Base-by-base conservation (phyloP, 2,329 filamentous ascomycete species). In the Pyricularia pennisetigena region DNA sequence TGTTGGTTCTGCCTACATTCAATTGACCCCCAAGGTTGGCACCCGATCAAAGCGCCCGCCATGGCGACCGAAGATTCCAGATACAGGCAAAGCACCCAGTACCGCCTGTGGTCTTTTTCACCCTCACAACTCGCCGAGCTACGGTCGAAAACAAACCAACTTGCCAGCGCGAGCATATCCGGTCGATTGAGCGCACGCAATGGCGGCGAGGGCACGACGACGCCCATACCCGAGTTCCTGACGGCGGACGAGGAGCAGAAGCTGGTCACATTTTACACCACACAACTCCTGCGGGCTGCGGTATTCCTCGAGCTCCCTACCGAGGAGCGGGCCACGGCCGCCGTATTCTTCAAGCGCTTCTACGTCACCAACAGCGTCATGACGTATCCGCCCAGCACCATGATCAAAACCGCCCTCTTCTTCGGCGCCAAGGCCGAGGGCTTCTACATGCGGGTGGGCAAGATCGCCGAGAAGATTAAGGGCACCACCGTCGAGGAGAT, bases 291-390 rank as follows among this genome's bases (percentile, higher is more conserved):
- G 62, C 82, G 84, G 49, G 85, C 85, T 2, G 85, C 83, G 24
- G 79, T 82, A 67, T 86, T 86, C 72, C 83, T 81, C 72, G 79
- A 83, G 41, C 75, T 84, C 61, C 80, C 81, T 6, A 83, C 82
- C 71, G 82, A 83, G 68, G 83, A 84, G 69, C 81, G 83, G 69
- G 88, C 90, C 29, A 97, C 94, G 7, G 92, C 93, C 3, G 91
- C 94, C 70, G 88, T 96, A 75, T 97, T 96, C 77, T 85, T 99
- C 70, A 91, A 92, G 68, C 91, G 95, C 69, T 98, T 99, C 84
- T 99, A 98, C 81, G 86, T 97, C 54, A 94, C 91, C 75, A 97
- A 98, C 79, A 96, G 92, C 59, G 88, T 94, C 74, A 97, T 98
- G 92, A 97, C 94, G 32, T 98, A 99, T 76, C 92, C 94, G 70